Evolutionary conservation across 345 rosid species (phyloP), one percentile per base, ranked within the genome.

Genomic region (Luvunga scandens): DNA sequence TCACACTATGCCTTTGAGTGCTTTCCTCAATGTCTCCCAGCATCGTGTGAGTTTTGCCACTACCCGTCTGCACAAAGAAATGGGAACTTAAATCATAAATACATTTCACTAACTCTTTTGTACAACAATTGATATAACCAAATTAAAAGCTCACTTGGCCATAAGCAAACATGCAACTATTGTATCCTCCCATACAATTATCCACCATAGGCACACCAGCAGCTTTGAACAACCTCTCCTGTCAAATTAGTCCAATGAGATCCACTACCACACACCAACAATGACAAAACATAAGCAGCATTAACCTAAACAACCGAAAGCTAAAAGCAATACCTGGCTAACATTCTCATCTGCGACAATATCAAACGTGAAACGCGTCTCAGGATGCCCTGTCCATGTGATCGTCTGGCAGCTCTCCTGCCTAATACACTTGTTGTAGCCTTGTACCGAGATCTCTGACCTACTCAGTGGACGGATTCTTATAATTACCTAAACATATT

Each of bases 41-140:
- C 99, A 97, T 97, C 5, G 99, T 97, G 84, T 97, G 97, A 62
- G 99, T 97, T 84, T 97, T 97, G 55, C 99, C 99, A 88, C 99
- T 97, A 77, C 98, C 99, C 50, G 99, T 97, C 99, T 97, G 78
- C 72, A 84, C 62, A 83, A 21, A 53, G 63, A 45, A 50, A 55
- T 27, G 14, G n/a, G 9, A 27, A 50, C 22, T 27, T 69, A 28
- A 48, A 72, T 72, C 56, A 48, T 42, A 69, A 59, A 73, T 14
- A 7, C 1, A 1, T 38, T 25, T 25, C 14, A 16, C n/a, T 21
- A 28, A 27, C 38, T 45, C 60, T 27, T 27, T 45, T 0, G 7
- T 48, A 69, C 22, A 16, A 16, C 19, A 45, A 27, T 14, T 45
- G 16, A 56, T 63, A 59, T 6, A 57, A 72, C 57, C 42, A 55